Percentiles rank a stretch among this genome's conserved stretches.
Evolutionary conservation across 1,284 basidiomycete species (phyloP).

Genomic region (Afroboletus lepidellus): DNA sequence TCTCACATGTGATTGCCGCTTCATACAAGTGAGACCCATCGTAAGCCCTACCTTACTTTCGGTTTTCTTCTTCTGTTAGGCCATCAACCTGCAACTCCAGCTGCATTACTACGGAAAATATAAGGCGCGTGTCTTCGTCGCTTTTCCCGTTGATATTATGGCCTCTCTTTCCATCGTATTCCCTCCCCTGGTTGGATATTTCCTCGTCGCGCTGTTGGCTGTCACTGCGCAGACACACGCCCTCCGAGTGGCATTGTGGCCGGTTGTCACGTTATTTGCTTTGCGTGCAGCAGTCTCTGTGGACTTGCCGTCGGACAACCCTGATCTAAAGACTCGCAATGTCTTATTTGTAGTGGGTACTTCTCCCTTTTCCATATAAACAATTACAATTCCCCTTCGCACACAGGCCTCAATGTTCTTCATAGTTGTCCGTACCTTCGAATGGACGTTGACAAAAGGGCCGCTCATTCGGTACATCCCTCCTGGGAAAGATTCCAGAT

Average conservation of each 20-base stretch:
- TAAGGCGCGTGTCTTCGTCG: neutral
- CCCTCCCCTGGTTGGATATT: neutral
- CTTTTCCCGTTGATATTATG: neutral
- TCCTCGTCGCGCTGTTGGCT: neutral
- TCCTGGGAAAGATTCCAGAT: neutral
- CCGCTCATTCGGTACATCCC: conserved; percentile 6
- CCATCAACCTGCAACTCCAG: neutral
- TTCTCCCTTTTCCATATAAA: neutral
- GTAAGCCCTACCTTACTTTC: neutral
- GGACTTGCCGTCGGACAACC: neutral
- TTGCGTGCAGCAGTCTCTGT: neutral
- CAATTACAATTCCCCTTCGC: neutral
- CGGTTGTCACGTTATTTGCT: neutral
- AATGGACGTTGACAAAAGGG: neutral
- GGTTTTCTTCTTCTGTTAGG: neutral
- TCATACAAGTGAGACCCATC: neutral
- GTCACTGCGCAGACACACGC: neutral
- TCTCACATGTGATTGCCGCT: neutral
- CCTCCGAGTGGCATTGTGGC: neutral
- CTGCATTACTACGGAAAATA: neutral
- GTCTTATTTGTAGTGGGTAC: neutral
- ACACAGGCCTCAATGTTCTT: neutral
- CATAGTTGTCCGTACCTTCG: neutral
- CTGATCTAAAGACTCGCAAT: neutral
- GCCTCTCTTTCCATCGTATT: neutral